Conservation (phyloP, 306 rosid species). For the Dryas octopetala region DNA sequence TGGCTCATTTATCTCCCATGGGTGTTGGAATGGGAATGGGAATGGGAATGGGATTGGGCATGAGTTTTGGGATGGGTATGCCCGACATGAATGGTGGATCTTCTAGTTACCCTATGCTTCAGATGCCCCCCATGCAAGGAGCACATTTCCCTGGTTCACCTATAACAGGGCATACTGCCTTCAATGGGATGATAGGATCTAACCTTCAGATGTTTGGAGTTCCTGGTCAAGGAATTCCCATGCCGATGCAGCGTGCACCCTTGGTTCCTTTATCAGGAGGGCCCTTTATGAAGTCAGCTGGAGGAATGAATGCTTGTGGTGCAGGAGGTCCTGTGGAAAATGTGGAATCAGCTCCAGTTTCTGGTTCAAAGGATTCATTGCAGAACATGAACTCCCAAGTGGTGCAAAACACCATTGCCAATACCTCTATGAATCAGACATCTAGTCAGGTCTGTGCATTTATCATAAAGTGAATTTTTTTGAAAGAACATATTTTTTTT, state of each 20-base stretch:
- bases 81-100: constrained; percentile 70
- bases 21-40: constrained; percentile 76
- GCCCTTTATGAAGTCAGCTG: constrained; percentile 47
- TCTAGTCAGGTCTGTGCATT: constrained; percentile 52
- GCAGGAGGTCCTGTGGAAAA: constrained; percentile 48
- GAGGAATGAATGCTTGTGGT: constrained; percentile 40
- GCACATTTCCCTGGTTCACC: constrained; percentile 61
- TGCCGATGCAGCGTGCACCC: constrained; percentile 53
- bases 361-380: constrained; percentile 49
- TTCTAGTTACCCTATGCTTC: constrained; percentile 67
- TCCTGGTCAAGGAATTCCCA: constrained; percentile 73
- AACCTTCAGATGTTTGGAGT: constrained; percentile 59
- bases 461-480: constrained; percentile 10
- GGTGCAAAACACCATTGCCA: constrained; percentile 36
- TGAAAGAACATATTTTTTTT: not conserved
- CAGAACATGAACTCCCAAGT: constrained; percentile 45
- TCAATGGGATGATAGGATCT: constrained; percentile 64
- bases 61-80: constrained; percentile 78
- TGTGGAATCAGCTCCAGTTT: constrained; percentile 44
- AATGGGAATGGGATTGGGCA: constrained; percentile 57
- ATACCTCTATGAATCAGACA: constrained; percentile 41
- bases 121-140: constrained; percentile 75
- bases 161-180: constrained; percentile 50
- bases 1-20: constrained; percentile 59
- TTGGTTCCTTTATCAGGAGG: constrained; percentile 45